Evolutionary conservation across 345 rosid species (phyloP), one percentile per base, ranked within the genome.

Genomic region (Populus alba): DNA sequence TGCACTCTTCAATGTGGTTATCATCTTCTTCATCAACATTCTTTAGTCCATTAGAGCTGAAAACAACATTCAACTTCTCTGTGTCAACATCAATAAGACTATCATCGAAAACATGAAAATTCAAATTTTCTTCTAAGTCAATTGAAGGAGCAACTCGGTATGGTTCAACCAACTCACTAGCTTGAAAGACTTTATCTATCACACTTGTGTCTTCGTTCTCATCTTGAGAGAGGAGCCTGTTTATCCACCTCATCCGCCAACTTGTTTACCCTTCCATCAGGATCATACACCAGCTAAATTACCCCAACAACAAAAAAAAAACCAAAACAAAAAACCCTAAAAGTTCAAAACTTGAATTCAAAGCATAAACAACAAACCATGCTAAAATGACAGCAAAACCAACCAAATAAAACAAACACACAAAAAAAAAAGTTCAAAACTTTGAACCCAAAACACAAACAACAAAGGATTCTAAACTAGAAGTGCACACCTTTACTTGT

Each of bases 191-290:
- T n/a, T n/a, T n/a, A n/a, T n/a, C n/a, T n/a, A n/a, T n/a, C n/a
- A n/a, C n/a, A n/a, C n/a, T n/a, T n/a, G n/a, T n/a, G n/a, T n/a
- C n/a, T n/a, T n/a, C n/a, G n/a, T n/a, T n/a, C n/a, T n/a, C n/a
- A n/a, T n/a, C 98, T 89, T 51, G 98, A 96, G 66, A 94, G 93
- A 29, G 98, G 97, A 84, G 98, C 97, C 66, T 87, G 86, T 87
- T 75, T 86, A 83, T 94, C 97, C 69, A 92, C 91, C 75, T 90
- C 85, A 87, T 94, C 93, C 0, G 94, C 95, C 16, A 92, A 83
- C 82, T 87, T 90, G 87, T 91, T 91, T 18, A 89, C 49, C 85
- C 88, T 92, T 87, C 87, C 97, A 70, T 94, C 97, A 78, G 91
- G 94, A 82, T 96, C 91, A 83, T 89, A 96, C 66, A 89, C 93